Evolutionary conservation across 306 rosid genomes (phyloP).

Genomic region (Malus sylvestris): DNA sequence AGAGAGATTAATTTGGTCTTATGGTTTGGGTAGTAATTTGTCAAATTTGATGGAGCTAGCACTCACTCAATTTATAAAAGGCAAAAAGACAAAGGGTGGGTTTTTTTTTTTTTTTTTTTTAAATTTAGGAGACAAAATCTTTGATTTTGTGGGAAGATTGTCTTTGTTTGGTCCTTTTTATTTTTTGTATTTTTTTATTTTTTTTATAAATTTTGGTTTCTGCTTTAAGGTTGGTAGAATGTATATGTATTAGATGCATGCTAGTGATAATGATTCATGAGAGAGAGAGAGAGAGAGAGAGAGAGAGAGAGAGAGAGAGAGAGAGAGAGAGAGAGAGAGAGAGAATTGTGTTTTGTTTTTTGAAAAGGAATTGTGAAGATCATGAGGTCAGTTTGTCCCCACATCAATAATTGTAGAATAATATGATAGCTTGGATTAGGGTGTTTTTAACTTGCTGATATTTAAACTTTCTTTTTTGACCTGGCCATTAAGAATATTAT

Average conservation of each 20-base stretch:
- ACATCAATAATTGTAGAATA: conserved; percentile 69
- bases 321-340: conserved; percentile 1
- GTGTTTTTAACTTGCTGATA: conserved; percentile 18
- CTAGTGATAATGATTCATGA: conserved; percentile 43
- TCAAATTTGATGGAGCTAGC: conserved; percentile 30
- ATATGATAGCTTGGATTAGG: conserved; percentile 36
- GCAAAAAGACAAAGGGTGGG: conserved; percentile 33
- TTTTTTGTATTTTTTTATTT: neutral
- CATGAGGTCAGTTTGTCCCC: conserved; percentile 45
- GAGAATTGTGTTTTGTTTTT: conserved; percentile 16
- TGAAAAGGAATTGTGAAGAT: conserved; percentile 37
- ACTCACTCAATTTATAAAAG: conserved; percentile 37
- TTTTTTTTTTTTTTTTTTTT: conserved; percentile 40
- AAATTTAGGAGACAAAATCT: conserved; percentile 67
- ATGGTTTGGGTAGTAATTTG: conserved; percentile 22
- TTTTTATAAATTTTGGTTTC: neutral
- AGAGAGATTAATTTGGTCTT: neutral
- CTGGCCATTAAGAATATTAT: neutral
- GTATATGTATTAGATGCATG: conserved; percentile 35
- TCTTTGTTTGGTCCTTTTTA: conserved; percentile 28
- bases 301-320: no score
- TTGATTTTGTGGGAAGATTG: conserved; percentile 63
- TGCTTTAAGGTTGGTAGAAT: conserved; percentile 38
- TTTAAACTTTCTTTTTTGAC: conserved; percentile 3
- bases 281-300: conserved; percentile 25